These are phyloP conservation scores for Discostella stelligeroides DNA, from an alignment of 108 stramenopile genomes.

Conservation along the genomic window DNA sequence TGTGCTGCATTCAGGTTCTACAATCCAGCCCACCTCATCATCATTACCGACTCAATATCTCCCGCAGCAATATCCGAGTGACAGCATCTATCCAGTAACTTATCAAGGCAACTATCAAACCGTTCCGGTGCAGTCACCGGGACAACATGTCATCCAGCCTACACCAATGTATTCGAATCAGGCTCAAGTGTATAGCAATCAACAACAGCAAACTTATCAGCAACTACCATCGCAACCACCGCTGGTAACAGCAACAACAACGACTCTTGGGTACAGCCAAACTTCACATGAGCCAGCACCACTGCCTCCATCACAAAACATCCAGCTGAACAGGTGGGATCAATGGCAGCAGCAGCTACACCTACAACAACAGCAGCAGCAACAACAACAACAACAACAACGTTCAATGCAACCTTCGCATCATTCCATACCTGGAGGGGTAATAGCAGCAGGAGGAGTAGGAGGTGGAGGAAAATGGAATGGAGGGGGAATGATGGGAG, in stretches of 20 bases:
- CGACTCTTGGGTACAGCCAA: not conserved
- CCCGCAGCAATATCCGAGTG: slow-evolving; percentile 2
- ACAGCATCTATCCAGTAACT: not conserved
- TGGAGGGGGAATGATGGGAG: not conserved
- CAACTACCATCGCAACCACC: no score
- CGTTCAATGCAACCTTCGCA: not conserved
- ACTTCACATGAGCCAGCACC: no score
- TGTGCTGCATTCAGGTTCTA: slow-evolving; percentile 5
- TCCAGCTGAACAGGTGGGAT: no score
- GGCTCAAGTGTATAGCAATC: no score
- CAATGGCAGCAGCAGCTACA: slow-evolving; percentile 18
- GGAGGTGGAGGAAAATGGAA: slow-evolving; percentile 1
- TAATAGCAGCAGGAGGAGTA: not conserved
- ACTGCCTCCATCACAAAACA: no score
- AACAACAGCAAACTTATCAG: no score
- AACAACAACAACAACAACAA: slow-evolving; percentile 14
- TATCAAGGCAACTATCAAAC: not conserved
- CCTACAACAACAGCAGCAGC: not conserved
- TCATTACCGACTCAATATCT: no score
- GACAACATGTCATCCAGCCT: not conserved
- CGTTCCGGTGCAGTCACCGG: not conserved
- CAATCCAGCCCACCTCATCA: no score
- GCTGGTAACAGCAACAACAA: not conserved
- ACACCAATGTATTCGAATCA: slow-evolving; percentile 7
- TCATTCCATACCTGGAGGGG: not conserved